These are phyloP conservation scores for Phytopythium delawarense DNA, from an alignment of 352 stramenopile species.

Conservation along the genomic window DNA sequence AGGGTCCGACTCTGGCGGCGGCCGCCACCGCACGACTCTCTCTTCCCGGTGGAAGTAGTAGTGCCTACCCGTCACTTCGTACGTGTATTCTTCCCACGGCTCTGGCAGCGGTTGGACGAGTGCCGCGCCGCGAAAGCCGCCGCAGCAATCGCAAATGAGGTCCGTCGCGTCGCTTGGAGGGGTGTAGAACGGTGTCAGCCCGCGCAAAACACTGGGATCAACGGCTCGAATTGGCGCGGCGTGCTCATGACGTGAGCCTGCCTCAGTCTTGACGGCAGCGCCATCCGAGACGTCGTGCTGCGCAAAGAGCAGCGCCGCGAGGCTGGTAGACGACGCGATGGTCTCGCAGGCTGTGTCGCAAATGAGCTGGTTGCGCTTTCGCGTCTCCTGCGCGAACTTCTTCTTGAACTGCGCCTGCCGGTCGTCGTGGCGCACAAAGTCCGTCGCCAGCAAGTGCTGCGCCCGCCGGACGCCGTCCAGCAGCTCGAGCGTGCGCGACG, in stretches of 20 bases:
- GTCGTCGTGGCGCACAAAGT: conserved; percentile 41
- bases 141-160: conserved; percentile 47
- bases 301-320: conserved; percentile 30
- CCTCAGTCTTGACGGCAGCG: background rate
- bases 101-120: conserved; percentile 30
- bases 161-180: conserved; percentile 40
- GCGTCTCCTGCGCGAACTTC: conserved; percentile 46
- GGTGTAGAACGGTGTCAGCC: conserved; percentile 43
- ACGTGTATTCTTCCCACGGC: conserved; percentile 45
- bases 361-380: conserved; percentile 45
- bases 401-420: conserved; percentile 50
- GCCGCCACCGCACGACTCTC: conserved; percentile 38
- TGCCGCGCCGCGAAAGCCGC: conserved; percentile 30
- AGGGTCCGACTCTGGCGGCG: conserved; percentile 25
- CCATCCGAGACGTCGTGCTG: conserved; percentile 10
- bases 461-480: conserved; percentile 43
- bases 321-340: conserved; percentile 17
- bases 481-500: conserved; percentile 23
- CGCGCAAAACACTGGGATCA: conserved; percentile 15
- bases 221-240: background rate
- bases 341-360: conserved; percentile 30
- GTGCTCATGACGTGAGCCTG: background rate
- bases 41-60: conserved; percentile 50
- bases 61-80: conserved; percentile 36
- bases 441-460: conserved; percentile 26